A percentile compares a stretch with the other conserved stretches of the same genome.
Conservation (phyloP, 805 yeast species). For the Ogataea chonburiensis region DNA sequence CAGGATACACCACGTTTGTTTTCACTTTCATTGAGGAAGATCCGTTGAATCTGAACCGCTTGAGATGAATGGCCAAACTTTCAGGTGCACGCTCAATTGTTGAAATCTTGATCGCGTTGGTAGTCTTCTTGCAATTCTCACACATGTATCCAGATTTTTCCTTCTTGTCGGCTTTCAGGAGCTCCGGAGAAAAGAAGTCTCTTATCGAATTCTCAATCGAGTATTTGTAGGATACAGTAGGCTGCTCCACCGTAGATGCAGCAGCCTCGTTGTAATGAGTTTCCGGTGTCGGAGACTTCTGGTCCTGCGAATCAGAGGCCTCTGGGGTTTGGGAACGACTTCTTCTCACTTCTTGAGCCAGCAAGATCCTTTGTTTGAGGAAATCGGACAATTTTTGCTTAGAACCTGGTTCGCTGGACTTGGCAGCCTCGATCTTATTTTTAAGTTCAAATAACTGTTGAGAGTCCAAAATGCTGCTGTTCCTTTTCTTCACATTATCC, state of each 20-base stretch:
- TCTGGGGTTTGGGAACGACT: constrained; percentile 30
- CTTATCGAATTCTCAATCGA: constrained; percentile 71
- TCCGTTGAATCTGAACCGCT: constrained; percentile 87
- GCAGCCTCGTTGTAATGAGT: constrained; percentile 4
- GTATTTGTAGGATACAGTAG: constrained; percentile 42
- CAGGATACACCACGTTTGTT: constrained; percentile 79
- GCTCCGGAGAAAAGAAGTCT: constrained; percentile 83
- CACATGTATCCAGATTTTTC: constrained; percentile 83
- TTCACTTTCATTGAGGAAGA: constrained; percentile 76
- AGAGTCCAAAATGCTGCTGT: constrained; percentile 31
- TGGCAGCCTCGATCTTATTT: constrained; percentile 29
- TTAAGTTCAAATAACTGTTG: constrained; percentile 28
- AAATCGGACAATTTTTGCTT: constrained; percentile 30
- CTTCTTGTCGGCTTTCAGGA: constrained; percentile 62
- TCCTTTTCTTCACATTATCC: constrained; percentile 47
- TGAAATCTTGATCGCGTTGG: constrained; percentile 74
- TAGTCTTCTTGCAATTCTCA: constrained; percentile 75
- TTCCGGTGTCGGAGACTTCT: constrained; percentile 8
- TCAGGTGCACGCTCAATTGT: constrained; percentile 84
- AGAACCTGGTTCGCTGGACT: constrained; percentile 23
- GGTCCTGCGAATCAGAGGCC: constrained; percentile 10
- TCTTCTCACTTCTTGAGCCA: constrained; percentile 27
- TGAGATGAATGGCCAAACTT: constrained; percentile 80
- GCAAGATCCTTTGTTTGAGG: constrained; percentile 29
- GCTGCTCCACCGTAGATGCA: constrained; percentile 2